Base-by-base conservation (phyloP, 2,329 filamentous ascomycete genomes). In the Macrophomina tecta region DNA sequence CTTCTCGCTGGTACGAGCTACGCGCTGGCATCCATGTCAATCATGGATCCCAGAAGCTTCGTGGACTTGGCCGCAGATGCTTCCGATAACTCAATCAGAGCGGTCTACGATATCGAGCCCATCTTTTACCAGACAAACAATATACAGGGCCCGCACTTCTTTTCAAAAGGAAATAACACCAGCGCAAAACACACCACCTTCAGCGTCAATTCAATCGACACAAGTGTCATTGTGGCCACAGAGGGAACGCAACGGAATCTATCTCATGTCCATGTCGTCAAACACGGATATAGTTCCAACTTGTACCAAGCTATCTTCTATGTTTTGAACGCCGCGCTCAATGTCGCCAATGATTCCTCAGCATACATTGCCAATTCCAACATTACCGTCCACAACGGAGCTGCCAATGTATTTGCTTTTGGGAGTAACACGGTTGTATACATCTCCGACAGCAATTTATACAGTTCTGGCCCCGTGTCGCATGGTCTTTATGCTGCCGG, bases 341-440 rank as follows among this genome's bases (percentile, higher is more conserved):
- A 53, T 28, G 5, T 64, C 16, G 61, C 61, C 46, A 78, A 77
- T 58, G 70, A 65, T 7, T 75, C 75, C 1, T 72, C 69, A 9
- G 70, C 70, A 0, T 61, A 66, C 42, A 70, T 77, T 14, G 64
- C 72, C 34, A 49, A 77, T 42, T 40, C 73, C 36, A 78, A 77
- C 65, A 69, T 77, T 23, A 78, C 76, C 4, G 69, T 72, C 0
- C 76, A 78, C 68, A 77, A 78, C 56, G 76, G 76, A 6, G 76
- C 75, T 2, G 76, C 76, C 11, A 75, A 77, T 16, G 45, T 78
- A 45, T 78, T 76, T 45, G 67, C 73, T 4, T 77, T 75, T 40
- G 76, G 76, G 32, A 71, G 69, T 4, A 73, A 70, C 45, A 75
- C 72, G 0, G 65, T 71, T 11, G 72, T 75, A 4, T 58, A 75